Base-by-base conservation (phyloP, 148 eudicot species). In the Bassia scoparia region DNA sequence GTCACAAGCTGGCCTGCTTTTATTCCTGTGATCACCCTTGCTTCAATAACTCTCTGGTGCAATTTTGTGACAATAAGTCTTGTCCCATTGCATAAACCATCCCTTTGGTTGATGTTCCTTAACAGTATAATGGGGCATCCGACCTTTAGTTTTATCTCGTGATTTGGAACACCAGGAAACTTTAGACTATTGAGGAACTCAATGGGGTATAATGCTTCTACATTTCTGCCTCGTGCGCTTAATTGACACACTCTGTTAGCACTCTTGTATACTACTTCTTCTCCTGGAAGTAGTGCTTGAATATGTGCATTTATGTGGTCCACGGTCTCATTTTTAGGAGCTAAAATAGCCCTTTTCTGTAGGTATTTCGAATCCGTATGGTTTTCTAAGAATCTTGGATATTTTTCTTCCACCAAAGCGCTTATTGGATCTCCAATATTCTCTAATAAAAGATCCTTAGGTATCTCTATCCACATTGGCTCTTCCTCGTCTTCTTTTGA, bases 41-140 rank as follows among this genome's bases (percentile, higher is more conserved):
- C 69, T 38, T 35, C 71, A 10, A 74, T 54, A 10, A 74, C 24
- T 17, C 55, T 56, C 9, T 23, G 23, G 15, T 16, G 30, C 10
- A 70, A n/a, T 49, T 27, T 34, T 1, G 61, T 52, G 30, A 70
- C 73, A 17, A 24, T 54, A 3, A 70, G 62, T 4, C 62, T 21
- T 70, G 77, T 64, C 8, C 29, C 64, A 26, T 74, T 74, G 27
- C 69, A 74, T 0, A 64, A 13, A n/a, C 77, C 62, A 2, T 26
- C 31, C 0, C 23, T 11, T 10, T 67, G 70, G 26, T 74, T 52
- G 7, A 72, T 49, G 62, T 52, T 74, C 31, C 70, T 50, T 1
- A 74, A 27, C 14, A 74, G 27, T 38, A 74, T 65, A 16, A 66
- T 31, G 0, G 50, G 63, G 37, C 34, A 4, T 0, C 37, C 77